Evolutionary conservation across 768 basidiomycete species (phyloP).

Genomic region (Glaciozyma martinii): DNA sequence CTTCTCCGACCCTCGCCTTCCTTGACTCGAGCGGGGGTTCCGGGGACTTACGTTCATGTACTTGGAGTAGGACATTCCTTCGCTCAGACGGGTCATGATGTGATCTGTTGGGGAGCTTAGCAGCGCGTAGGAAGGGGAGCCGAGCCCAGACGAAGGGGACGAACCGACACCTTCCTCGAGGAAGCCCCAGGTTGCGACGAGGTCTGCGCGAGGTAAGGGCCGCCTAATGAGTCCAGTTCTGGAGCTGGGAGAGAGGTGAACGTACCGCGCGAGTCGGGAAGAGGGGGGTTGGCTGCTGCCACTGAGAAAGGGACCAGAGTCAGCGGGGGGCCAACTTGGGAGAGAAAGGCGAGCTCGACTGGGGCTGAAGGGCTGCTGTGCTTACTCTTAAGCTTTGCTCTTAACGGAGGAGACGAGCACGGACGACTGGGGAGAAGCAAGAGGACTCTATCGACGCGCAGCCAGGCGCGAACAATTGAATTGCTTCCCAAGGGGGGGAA

Average conservation of each 20-base stretch:
- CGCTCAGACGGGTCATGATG: slow-evolving; percentile 34
- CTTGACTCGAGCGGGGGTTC: too few species aligned
- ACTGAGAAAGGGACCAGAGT: not conserved
- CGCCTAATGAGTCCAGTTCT: not conserved
- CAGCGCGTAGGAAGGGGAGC: not conserved
- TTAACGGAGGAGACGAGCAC: too few species aligned
- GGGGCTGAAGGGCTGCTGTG: not conserved
- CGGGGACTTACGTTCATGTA: slow-evolving; percentile 32
- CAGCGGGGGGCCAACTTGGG: not conserved
- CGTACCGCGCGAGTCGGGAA: slow-evolving; percentile 23
- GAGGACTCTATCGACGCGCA: too few species aligned
- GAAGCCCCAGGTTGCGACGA: slow-evolving; percentile 77
- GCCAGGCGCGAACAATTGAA: too few species aligned
- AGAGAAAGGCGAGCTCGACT: not conserved
- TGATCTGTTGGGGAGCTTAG: slow-evolving; percentile 10
- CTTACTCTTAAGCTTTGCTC: too few species aligned
- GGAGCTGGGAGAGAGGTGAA: not conserved
- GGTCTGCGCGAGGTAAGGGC: slow-evolving; percentile 43
- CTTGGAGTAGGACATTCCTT: slow-evolving; percentile 35
- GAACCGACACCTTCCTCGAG: slow-evolving; percentile 58
- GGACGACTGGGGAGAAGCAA: not conserved
- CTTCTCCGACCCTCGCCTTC: too few species aligned
- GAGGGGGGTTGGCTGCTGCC: slow-evolving; percentile 6
- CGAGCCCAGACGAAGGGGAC: not conserved
- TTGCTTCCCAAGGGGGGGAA: too few species aligned